Evolutionary conservation across 768 basidiomycete species (phyloP), one percentile per base, ranked within the genome.

Genomic region (Macrocybe gigantea): DNA sequence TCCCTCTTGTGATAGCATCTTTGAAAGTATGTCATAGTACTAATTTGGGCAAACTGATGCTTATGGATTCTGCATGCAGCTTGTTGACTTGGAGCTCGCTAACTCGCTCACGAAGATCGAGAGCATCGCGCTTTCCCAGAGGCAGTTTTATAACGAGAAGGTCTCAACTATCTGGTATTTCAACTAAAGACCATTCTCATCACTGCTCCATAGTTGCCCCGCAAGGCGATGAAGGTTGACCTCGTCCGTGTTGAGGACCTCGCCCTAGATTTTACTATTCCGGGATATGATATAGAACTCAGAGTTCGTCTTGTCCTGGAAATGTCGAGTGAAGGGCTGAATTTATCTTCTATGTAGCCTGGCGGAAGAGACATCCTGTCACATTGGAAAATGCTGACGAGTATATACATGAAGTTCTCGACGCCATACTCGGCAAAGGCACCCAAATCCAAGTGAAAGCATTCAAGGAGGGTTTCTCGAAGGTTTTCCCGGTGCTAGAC

Each of bases 191-290:
- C 38, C 11, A 15, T 49, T 49, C 32, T 41, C 42, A 44, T 49
- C 36, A 34, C 46, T 53, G 14, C 30, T 6, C 7, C 40, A 2
- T 47, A 83, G 75, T 65, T 82, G 29, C 68, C 73, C 41, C 73
- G 75, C 50, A 83, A 84, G 56, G 67, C 81, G 41, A 72, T 75
- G 39, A 60, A 75, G 53, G 72, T 81, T 62, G 79, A 84, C 61
- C 66, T 80, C 49, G 71, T 87, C 34, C 81, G 74, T 14, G 71
- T 98, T 12, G 87, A 90, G 53, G 94, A 98, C 59, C 79, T 99
- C 33, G 82, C 88, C 0, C 78, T 99, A 13, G 96, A 99, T 68
- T 99, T 98, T 65, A 97, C 95, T 6, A 75, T 98, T 12, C 96
- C 96, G 7, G 96, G 96, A 10, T 93, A 95, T 60, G 84, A 93